Conservation (phyloP, 1,139 yeast species). For the Wickerhamiella infanticola region DNA sequence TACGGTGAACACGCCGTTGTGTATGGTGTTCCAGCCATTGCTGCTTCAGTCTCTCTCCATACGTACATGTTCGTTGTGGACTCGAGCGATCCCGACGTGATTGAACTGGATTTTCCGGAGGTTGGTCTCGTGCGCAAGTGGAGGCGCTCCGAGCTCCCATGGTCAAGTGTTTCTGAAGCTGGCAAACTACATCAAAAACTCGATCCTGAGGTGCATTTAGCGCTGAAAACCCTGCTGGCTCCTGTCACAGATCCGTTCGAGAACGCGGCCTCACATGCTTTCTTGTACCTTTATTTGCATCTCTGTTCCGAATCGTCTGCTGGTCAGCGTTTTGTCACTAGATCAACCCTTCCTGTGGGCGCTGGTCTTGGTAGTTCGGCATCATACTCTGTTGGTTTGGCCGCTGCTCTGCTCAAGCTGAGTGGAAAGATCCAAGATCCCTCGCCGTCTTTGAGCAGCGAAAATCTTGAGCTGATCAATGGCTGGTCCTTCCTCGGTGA, state of each 20-base stretch:
- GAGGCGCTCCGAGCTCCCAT: conserved; percentile 45
- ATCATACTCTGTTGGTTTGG: conserved; percentile 69
- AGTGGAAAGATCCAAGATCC: conserved; percentile 35
- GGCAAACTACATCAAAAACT: conserved; percentile 29
- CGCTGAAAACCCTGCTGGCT: conserved; percentile 30
- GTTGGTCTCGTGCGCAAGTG: conserved; percentile 50
- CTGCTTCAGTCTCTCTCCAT: conserved; percentile 71
- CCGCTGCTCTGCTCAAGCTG: conserved; percentile 54
- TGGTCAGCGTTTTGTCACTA: conserved; percentile 46
- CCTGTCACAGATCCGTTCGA: conserved; percentile 42
- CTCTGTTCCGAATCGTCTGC: conserved; percentile 35
- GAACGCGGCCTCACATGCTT: conserved; percentile 72
- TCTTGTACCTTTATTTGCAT: conserved; percentile 56
- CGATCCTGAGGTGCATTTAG: conserved; percentile 42
- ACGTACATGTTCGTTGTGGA: conserved; percentile 54
- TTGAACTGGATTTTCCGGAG: conserved; percentile 71
- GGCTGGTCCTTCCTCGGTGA: conserved; percentile 89
- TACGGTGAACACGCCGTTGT: conserved; percentile 98
- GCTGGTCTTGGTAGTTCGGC: conserved; percentile 97
- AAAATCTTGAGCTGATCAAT: conserved; percentile 50
- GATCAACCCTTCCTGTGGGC: conserved; percentile 86
- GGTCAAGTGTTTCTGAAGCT: conserved; percentile 8
- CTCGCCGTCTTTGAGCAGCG: conserved; percentile 17
- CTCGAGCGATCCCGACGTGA: conserved; percentile 18
- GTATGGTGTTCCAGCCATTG: conserved; percentile 80